These are phyloP conservation scores for Amoeboaphelidium occidentale DNA, from an alignment of 371 early-diverging fungal species.

Conservation along the genomic window DNA sequence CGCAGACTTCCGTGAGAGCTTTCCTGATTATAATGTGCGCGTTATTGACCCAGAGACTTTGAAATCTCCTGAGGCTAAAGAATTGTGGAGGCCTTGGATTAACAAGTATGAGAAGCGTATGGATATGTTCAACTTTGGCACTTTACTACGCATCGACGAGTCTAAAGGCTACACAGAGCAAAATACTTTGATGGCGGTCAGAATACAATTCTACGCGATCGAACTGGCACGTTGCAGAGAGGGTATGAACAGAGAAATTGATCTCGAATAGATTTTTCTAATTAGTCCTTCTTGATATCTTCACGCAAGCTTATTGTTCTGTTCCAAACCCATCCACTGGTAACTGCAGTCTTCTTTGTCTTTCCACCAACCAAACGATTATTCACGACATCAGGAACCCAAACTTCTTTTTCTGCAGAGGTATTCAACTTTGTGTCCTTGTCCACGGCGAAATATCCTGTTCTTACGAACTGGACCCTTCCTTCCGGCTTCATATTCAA, in stretches of 20 bases:
- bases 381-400: neutral
- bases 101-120: constrained; percentile 48
- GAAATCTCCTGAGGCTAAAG: constrained; percentile 52
- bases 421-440: constrained; percentile 45
- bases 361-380: neutral
- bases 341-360: neutral
- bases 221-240: constrained; percentile 71
- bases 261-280: too few relatives aligned
- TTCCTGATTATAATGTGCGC: constrained; percentile 40
- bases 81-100: constrained; percentile 62
- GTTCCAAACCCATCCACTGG: neutral
- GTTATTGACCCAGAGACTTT: constrained; percentile 40
- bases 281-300: neutral
- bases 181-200: constrained; percentile 39
- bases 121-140: constrained; percentile 74
- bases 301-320: neutral
- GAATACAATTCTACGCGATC: constrained; percentile 60
- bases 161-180: constrained; percentile 48
- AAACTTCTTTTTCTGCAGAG: too few relatives aligned
- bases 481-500: neutral
- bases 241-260: constrained; percentile 47
- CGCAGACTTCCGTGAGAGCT: constrained; percentile 35
- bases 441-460: constrained; percentile 95
- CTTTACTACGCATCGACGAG: constrained; percentile 48
- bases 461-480: constrained; percentile 68